Evolutionary conservation across 192 early-diverging fungal species (phyloP).

Genomic region (Spizellomyces punctatus): DNA sequence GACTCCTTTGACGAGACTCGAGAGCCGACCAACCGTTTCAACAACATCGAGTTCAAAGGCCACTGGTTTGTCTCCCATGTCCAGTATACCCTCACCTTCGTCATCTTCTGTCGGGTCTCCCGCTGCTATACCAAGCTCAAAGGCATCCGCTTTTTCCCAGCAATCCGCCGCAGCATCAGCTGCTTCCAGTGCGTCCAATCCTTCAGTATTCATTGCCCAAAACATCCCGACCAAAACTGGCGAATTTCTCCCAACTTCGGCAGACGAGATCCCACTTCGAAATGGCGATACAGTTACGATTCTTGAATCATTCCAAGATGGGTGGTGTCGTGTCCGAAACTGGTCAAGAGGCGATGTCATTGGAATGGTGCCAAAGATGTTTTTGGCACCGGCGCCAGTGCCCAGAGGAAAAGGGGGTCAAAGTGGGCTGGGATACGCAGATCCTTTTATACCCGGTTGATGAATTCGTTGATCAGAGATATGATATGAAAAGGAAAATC

Average conservation of each 20-base stretch:
- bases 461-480: no score
- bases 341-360: neutral
- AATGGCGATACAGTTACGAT: conserved; percentile 21
- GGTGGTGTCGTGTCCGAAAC: conserved; percentile 19
- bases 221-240: conserved; percentile 8
- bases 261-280: conserved; percentile 9
- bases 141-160: neutral
- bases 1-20: neutral
- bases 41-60: neutral
- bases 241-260: neutral
- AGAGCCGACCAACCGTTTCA: neutral
- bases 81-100: neutral
- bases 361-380: conserved; percentile 15
- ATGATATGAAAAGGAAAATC: no score
- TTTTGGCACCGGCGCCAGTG: neutral
- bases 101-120: neutral
- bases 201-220: neutral
- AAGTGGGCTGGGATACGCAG: neutral
- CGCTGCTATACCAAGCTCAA: neutral
- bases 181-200: neutral
- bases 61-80: neutral
- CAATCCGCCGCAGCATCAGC: neutral
- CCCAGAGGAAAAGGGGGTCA: neutral
- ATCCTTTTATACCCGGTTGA: conserved; percentile 1
- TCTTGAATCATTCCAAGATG: conserved; percentile 5